These are phyloP conservation scores for Vickermania spadyakhi DNA, from an alignment of 208 protist genomes.

Conservation along the genomic window DNA sequence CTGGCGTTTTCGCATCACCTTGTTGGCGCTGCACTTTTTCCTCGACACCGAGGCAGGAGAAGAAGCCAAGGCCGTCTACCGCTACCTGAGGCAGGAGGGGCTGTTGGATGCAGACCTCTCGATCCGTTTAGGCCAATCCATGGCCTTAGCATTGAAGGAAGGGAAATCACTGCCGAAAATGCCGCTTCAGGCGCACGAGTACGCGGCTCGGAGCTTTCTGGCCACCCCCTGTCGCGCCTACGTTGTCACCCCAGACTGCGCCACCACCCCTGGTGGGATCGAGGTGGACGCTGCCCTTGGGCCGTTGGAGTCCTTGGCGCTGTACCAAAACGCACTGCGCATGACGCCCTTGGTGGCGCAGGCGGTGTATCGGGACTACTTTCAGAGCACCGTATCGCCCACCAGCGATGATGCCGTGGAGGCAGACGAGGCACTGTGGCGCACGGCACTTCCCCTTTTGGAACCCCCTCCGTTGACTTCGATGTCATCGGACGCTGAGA, in stretches of 20 bases:
- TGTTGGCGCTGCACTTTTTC: constrained; percentile 56
- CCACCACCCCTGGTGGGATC: constrained; percentile 8
- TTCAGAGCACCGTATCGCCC: constrained; percentile 1
- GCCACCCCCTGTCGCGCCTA: no score
- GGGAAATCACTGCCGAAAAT: constrained; percentile 43
- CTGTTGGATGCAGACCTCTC: constrained; percentile 70
- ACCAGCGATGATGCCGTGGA: constrained; percentile 1
- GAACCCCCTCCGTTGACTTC: not conserved
- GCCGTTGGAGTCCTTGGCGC: constrained; percentile 24
- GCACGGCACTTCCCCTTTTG: not conserved
- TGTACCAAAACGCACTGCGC: constrained; percentile 37
- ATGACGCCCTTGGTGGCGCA: constrained; percentile 65
- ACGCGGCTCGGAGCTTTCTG: not conserved
- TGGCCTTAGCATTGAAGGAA: constrained; percentile 62
- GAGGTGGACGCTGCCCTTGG: not conserved
- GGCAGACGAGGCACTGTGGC: not conserved
- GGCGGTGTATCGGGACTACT: constrained; percentile 45
- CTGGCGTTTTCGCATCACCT: constrained; percentile 75
- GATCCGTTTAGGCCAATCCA: constrained; percentile 59
- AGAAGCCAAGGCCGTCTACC: constrained; percentile 65
- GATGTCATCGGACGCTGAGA: no score
- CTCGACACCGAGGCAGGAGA: constrained; percentile 56
- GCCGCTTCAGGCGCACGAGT: not conserved
- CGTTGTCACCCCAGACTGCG: no score
- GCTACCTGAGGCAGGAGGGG: constrained; percentile 49